These are phyloP conservation scores for Selaginella moellendorffii DNA, from an alignment of 75 land plant species.

Conservation along the genomic window DNA sequence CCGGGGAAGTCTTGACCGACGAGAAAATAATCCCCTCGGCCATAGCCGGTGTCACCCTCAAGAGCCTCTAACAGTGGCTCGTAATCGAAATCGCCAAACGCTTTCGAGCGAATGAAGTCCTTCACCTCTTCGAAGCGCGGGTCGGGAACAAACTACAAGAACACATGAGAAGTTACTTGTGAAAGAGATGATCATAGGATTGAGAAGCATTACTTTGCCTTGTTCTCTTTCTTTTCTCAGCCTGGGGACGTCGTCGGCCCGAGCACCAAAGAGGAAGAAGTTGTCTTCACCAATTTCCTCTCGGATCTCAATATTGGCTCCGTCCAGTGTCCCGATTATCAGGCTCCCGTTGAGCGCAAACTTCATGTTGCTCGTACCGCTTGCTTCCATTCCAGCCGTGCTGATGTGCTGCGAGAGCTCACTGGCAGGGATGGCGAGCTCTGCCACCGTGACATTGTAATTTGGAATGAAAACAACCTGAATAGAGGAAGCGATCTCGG, in stretches of 20 bases:
- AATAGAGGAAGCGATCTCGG: neutral
- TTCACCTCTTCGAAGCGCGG: conserved; percentile 87
- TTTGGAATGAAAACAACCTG: conserved; percentile 98
- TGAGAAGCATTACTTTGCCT: conserved; percentile 55
- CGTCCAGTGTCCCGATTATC: conserved; percentile 92
- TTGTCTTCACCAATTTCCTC: conserved; percentile 93
- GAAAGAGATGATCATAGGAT: no score
- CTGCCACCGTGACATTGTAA: conserved; percentile 90
- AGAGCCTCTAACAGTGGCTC: conserved; percentile 72
- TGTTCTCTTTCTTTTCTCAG: conserved; percentile 73
- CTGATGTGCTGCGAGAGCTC: conserved; percentile 95
- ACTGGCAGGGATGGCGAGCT: conserved; percentile 83
- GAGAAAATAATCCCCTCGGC: conserved; percentile 90
- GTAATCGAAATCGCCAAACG: conserved; percentile 87
- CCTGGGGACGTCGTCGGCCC: conserved; percentile 66
- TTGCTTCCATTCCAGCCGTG: conserved; percentile 99
- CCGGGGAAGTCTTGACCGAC: conserved; percentile 92
- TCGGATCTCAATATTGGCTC: conserved; percentile 96
- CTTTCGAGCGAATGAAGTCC: conserved; percentile 57
- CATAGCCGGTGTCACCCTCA: conserved; percentile 85
- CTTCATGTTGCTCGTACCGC: conserved; percentile 99
- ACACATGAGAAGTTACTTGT: neutral
- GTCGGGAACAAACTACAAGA: conserved; percentile 67
- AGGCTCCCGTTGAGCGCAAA: conserved; percentile 92
- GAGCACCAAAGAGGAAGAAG: conserved; percentile 92